Evolutionary conservation across 768 basidiomycete species (phyloP), one percentile per base, ranked within the genome.

Genomic region (Auriscalpium microsporum): DNA sequence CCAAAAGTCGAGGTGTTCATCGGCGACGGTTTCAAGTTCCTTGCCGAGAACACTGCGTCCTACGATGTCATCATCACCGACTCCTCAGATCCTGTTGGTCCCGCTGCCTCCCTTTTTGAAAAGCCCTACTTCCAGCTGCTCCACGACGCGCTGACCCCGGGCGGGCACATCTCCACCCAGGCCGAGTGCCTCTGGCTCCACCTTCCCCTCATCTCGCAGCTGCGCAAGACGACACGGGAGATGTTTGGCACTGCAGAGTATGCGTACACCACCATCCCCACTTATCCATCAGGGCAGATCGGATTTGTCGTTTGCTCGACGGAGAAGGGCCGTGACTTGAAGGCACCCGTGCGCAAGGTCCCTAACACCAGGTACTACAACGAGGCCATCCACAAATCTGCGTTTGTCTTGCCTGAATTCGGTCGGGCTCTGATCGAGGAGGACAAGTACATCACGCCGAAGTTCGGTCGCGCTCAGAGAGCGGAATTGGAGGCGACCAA

Each of bases 1-100:
- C 83, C 89, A 13, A 84, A 84, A 52, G 94, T 97, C 53, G 83
- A 75, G 8, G 87, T 97, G 52, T 75, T 81, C 73, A 81, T 98
- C 64, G 95, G 94, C 48, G 94, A 97, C 63, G 95, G 95, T 46
- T 96, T 97, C 84, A 90, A 93, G 70, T 98, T 94, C 78, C 83
- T 99, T 48, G 83, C 84, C 11, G 87, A 92, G 50, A 87, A 95
- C 72, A 80, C 86, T 63, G 75, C 82, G 49, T 83, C 83, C 50
- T 96, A 95, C 82, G 95, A 99, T 67, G 91, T 90, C 57, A 98
- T 99, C 75, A 90, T 99, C 74, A 99, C 95, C 59, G 95, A 99
- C 71, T 97, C 94, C 17, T 96, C 94, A 19, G 95, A 98, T 71
- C 95, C 95, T 40, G 92, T 97, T 54, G 95, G 95, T 45, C 95